Percentiles rank a stretch among this genome's conserved stretches.
These are phyloP conservation scores for Phialophora macrospora DNA, from an alignment of 2,329 filamentous ascomycete genomes.

Conservation along the genomic window DNA sequence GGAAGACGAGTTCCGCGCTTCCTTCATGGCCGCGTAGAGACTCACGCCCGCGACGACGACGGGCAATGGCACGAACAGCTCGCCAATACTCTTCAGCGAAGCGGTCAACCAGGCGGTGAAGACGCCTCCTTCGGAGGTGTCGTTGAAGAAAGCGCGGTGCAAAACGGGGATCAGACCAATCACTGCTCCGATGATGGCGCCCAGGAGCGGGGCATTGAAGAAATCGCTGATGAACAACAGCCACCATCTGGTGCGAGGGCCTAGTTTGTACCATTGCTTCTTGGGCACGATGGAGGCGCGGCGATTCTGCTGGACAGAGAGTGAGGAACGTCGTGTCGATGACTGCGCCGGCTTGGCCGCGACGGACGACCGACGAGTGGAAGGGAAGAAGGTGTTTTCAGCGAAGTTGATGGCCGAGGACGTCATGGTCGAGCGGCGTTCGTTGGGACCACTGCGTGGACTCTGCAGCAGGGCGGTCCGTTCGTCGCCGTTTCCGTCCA, in stretches of 20 bases:
- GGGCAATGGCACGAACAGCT: slow-evolving; percentile 67
- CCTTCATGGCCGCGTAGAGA: slow-evolving; percentile 59
- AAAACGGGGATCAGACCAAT: slow-evolving; percentile 65
- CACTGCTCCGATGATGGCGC: slow-evolving; percentile 62
- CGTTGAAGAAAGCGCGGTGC: slow-evolving; percentile 66
- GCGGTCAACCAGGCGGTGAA: slow-evolving; percentile 70
- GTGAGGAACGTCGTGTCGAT: background rate
- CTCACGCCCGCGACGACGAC: slow-evolving; percentile 71
- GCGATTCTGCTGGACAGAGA: slow-evolving; percentile 22
- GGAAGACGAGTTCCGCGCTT: slow-evolving; percentile 51
- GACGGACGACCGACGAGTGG: slow-evolving; percentile 33
- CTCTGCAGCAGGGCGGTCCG: slow-evolving; percentile 27
- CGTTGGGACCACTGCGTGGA: background rate
- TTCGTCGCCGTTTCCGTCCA: slow-evolving; percentile 35
- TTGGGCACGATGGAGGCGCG: slow-evolving; percentile 29
- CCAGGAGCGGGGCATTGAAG: slow-evolving; percentile 66
- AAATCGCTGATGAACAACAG: slow-evolving; percentile 55
- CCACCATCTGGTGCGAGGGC: slow-evolving; percentile 46
- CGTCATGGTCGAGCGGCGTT: slow-evolving; percentile 9
- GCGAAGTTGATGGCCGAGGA: slow-evolving; percentile 45
- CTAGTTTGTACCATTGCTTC: slow-evolving; percentile 45
- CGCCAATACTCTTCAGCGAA: slow-evolving; percentile 65
- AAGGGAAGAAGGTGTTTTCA: slow-evolving; percentile 58
- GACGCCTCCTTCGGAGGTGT: slow-evolving; percentile 63
- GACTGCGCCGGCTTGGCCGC: background rate